Evolutionary conservation across 306 rosid genomes (phyloP), one percentile per base, ranked within the genome.

Genomic region (Quercus wislizeni): DNA sequence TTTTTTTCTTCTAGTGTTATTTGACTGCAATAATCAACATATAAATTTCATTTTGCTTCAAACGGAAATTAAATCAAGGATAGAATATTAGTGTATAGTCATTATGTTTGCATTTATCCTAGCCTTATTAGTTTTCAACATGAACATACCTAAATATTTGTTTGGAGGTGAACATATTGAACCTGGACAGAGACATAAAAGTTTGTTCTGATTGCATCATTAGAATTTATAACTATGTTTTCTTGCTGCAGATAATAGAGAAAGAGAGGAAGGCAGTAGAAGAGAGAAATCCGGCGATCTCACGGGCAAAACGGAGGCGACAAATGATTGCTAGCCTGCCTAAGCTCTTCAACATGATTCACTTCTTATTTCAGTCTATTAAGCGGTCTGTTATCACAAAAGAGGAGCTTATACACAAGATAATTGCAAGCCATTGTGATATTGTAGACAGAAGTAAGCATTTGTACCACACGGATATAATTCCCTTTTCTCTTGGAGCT

Each of bases 291-390:
- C 41, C 41, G 8, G 41, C 2, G 8, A 35, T 35, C 41, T 35
- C 93, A 56, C 88, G 78, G 83, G 98, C 97, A 49, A 95, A 89
- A 89, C 88, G 87, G 76, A 87, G 98, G 61, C 80, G 46, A 78
- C 85, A 89, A 43, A 83, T 84, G 88, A 89, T 90, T 30, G 88
- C 92, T 59, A 63, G 81, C 43, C 89, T 92, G 76, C 99, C 99
- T 57, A 91, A 89, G 82, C 88, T 95, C 86, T 95, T 92, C 79
- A 83, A 91, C 86, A 90, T 83, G 88, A 89, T 95, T 78, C 85
- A 79, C 71, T 75, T 87, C 78, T 83, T 95, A 69, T 77, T 82
- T 81, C 96, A 85, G 78, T 84, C 92, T 25, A 83, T 57, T 56
- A 88, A 79, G 41, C 90, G 87, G 5, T 83, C 91, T 10, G 82